A percentile compares a stretch with the other conserved stretches of the same genome.
These are phyloP conservation scores for Rutstroemia sydowiana DNA, from an alignment of 2,329 filamentous ascomycete species.

Conservation along the genomic window DNA sequence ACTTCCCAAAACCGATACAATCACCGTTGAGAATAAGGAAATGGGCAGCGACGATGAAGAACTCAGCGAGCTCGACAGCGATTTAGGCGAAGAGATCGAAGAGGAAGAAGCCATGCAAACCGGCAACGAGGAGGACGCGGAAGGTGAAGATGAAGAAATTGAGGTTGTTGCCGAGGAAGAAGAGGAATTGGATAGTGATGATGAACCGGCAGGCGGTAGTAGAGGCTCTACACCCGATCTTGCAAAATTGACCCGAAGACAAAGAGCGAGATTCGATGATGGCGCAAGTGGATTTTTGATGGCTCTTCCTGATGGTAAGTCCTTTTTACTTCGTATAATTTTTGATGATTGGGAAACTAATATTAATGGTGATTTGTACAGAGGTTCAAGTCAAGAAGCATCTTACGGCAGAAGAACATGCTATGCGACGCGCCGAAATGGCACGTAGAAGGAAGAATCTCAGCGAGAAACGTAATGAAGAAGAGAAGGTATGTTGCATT, in stretches of 20 bases:
- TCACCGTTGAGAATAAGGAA: conserved; percentile 28
- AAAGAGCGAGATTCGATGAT: conserved; percentile 52
- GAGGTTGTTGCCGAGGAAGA: conserved; percentile 34
- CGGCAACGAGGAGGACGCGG: conserved; percentile 34
- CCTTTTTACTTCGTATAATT: background rate
- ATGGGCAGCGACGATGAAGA: conserved; percentile 30
- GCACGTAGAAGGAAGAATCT: conserved; percentile 65
- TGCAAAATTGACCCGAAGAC: conserved; percentile 60
- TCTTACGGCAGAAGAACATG: conserved; percentile 64
- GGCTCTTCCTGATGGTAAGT: conserved; percentile 35
- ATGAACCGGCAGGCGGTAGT: conserved; percentile 40
- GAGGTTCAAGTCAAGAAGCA: conserved; percentile 68
- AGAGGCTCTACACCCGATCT: conserved; percentile 53
- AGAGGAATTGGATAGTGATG: conserved; percentile 29
- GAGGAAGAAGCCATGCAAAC: conserved; percentile 39
- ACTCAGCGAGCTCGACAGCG: conserved; percentile 29
- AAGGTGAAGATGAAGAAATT: conserved; percentile 41
- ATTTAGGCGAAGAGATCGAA: conserved; percentile 38
- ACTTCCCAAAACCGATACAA: conserved; percentile 16
- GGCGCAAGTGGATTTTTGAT: conserved; percentile 37
- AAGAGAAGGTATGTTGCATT: conserved; percentile 62
- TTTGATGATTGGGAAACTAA: conserved; percentile 19
- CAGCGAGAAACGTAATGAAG: conserved; percentile 69
- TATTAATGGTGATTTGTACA: conserved; percentile 26
- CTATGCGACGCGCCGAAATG: conserved; percentile 68